Evolutionary conservation across 805 yeast genomes (phyloP), one percentile per base, ranked within the genome.

Genomic region (Teunomyces barrocoloradensis): DNA sequence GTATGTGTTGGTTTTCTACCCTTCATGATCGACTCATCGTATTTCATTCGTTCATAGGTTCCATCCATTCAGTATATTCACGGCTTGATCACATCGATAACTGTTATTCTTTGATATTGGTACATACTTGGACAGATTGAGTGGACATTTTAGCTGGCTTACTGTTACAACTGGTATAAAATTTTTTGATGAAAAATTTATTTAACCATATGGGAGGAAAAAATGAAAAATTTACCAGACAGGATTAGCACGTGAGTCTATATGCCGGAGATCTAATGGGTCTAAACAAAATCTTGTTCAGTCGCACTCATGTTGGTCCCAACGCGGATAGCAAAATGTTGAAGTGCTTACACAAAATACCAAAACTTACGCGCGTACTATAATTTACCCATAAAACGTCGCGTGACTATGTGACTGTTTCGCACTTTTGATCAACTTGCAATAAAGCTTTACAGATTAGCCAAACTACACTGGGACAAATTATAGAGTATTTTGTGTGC

Each of bases 51-150:
- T 33, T 43, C 23, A 35, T 17, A 23, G 34, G 28, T 35, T 21
- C 29, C n/a, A 9, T 45, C 34, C 28, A 33, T 25, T 18, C 13
- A 11, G 18, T 17, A 13, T 41, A 21, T 11, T 21, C 33, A 13
- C 23, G 7, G 5, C 10, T 32, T 36, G 18, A 15, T 7, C 29
- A 5, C 15, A 23, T 17, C 21, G 15, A n/a, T 11, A 7, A 30
- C 29, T 15, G n/a, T 33, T 25, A 34, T 32, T 34, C 13, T 37
- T n/a, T 23, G 23, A 12, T n/a, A 32, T 42, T 37, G 42, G 55
- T 58, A 84, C 90, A 80, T 84, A 84, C 90, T 82, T 85, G 91
- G 74, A 87, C 92, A 79, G 91, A 85, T 82, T 87, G 89, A 75
- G 89, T 74, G 73, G 86, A 81, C 86, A 81, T 82, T 71, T 57